Evolutionary conservation across 805 yeast species (phyloP).

Genomic region (Candida ovalis): DNA sequence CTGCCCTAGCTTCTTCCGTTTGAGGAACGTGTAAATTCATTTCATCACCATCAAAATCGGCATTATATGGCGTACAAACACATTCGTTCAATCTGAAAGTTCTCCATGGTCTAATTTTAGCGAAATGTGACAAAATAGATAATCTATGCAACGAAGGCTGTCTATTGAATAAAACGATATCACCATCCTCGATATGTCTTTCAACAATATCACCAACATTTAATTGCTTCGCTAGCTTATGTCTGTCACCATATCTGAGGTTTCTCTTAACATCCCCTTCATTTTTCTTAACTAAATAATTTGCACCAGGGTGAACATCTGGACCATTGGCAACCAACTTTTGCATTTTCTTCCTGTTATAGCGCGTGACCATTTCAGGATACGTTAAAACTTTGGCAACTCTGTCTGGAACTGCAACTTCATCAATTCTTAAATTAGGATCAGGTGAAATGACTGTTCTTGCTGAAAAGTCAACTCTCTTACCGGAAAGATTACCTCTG

Average conservation of each 20-base stretch:
- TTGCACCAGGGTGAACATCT: slow-evolving; percentile 91
- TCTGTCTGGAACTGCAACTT: slow-evolving; percentile 97
- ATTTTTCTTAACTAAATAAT: slow-evolving; percentile 76
- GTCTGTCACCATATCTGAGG: slow-evolving; percentile 82
- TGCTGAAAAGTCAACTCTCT: slow-evolving; percentile 97
- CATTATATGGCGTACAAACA: slow-evolving; percentile 99
- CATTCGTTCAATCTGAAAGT: slow-evolving; percentile 96
- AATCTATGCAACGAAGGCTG: slow-evolving; percentile 96
- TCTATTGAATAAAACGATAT: slow-evolving; percentile 90
- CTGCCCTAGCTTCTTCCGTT: slow-evolving; percentile 98
- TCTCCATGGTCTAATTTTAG: slow-evolving; percentile 96
- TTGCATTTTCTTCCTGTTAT: slow-evolving; percentile 77
- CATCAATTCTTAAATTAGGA: slow-evolving; percentile 91
- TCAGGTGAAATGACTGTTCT: slow-evolving; percentile 99
- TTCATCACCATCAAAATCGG: slow-evolving; percentile 99
- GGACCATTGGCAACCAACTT: slow-evolving; percentile 80
- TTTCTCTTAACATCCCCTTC: slow-evolving; percentile 83
- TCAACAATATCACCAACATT: slow-evolving; percentile 91
- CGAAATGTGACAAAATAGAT: slow-evolving; percentile 92
- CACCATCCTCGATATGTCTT: slow-evolving; percentile 96
- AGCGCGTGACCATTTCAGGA: slow-evolving; percentile 91
- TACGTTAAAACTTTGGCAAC: slow-evolving; percentile 94
- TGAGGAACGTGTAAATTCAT: slow-evolving; percentile 99
- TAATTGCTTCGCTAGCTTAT: slow-evolving; percentile 68
- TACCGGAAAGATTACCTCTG: slow-evolving; percentile 96